Conservation (phyloP, 768 basidiomycete species). For the Kwoniella shandongensis region DNA sequence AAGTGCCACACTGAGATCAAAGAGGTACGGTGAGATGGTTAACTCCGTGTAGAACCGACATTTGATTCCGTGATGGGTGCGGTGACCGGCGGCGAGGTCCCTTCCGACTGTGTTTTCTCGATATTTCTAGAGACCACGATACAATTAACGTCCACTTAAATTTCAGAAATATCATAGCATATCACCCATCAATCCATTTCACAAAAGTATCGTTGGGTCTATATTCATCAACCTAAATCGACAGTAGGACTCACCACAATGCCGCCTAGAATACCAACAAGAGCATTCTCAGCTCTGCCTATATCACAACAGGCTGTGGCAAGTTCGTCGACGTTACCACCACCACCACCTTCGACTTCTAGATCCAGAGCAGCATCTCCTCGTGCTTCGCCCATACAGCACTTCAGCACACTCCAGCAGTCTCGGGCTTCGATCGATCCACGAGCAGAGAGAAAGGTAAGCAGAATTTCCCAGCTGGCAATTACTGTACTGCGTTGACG, state of each 20-base stretch:
- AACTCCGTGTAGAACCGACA: not conserved
- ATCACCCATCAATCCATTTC: not conserved
- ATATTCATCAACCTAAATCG: not conserved
- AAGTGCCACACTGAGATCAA: too few relatives aligned
- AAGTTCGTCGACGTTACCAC: constrained; percentile 24
- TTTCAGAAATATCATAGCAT: constrained; percentile 9
- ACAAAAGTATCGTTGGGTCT: not conserved
- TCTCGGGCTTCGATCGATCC: not conserved
- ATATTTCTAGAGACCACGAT: constrained; percentile 16
- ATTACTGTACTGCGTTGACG: too few relatives aligned
- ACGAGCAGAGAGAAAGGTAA: constrained; percentile 1
- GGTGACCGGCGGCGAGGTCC: too few relatives aligned
- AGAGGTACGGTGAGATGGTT: not conserved
- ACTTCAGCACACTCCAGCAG: constrained; percentile 7
- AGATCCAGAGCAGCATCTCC: constrained; percentile 12
- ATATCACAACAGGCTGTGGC: constrained; percentile 25
- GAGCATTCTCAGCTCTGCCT: constrained; percentile 25
- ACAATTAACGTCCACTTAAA: constrained; percentile 6
- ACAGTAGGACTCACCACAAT: constrained; percentile 10
- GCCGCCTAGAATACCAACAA: constrained; percentile 35
- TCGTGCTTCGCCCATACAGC: constrained; percentile 9
- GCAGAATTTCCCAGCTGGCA: too few relatives aligned
- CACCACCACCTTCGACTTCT: constrained; percentile 10
- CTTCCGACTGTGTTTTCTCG: too few relatives aligned
- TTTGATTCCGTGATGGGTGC: constrained; percentile 5